These are phyloP conservation scores for Xylaria flabelliformis DNA, from an alignment of 495 filamentous ascomycete genomes.

Conservation along the genomic window DNA sequence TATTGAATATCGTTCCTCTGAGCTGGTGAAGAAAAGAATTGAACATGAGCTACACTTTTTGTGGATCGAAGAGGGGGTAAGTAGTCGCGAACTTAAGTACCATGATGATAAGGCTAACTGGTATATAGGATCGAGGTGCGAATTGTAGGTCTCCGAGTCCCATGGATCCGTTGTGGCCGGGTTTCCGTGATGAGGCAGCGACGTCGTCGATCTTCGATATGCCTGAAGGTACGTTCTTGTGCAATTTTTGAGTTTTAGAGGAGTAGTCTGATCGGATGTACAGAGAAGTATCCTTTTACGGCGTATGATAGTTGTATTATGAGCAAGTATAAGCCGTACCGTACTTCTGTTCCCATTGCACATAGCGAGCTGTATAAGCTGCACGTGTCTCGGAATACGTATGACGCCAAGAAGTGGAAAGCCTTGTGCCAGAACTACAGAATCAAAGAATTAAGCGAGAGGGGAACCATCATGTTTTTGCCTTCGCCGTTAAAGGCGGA, in stretches of 20 bases:
- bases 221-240: neutral
- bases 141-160: neutral
- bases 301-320: neutral
- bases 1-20: neutral
- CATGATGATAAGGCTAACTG: neutral
- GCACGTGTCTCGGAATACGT: neutral
- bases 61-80: neutral
- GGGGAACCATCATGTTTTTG: neutral
- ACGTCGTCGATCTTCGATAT: neutral
- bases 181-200: neutral
- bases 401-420: neutral
- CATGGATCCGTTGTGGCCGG: neutral
- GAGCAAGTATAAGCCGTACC: neutral
- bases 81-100: neutral
- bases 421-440: neutral
- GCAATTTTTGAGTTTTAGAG: neutral
- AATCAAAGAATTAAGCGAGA: neutral
- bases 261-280: neutral
- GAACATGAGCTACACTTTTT: neutral
- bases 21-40: conserved; percentile 5
- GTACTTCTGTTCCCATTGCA: neutral
- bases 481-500: neutral
- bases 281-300: neutral
- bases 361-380: conserved; percentile 9
- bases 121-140: no score